phyloP scores from a whole-genome alignment of 768 basidiomycete genomes.

The Hygrocybe coccinea region DNA sequence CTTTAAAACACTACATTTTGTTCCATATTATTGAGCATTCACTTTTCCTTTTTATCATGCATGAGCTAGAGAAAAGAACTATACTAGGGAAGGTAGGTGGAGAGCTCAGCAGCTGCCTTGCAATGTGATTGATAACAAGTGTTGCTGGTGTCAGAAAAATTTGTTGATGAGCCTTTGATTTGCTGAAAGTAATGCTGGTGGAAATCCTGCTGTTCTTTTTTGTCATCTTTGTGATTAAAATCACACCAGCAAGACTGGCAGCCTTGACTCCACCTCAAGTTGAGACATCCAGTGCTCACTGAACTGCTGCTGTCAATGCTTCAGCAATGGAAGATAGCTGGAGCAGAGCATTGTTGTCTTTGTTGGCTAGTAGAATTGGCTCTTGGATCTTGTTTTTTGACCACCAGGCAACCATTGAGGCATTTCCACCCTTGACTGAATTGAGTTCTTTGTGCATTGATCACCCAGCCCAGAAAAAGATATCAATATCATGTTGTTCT shows the following conservation, averaged over 20 bases:
- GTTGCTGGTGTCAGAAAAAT: conserved; percentile 35
- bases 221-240: conserved; percentile 18
- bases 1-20: too few species aligned
- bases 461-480: conserved; percentile 36
- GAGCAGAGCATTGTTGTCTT: neutral
- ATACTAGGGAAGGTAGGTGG: conserved; percentile 21
- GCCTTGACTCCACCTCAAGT: conserved; percentile 23
- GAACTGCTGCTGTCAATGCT: conserved; percentile 20
- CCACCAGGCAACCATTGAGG: conserved; percentile 18
- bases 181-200: conserved; percentile 19
- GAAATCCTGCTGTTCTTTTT: neutral
- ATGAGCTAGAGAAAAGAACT: conserved; percentile 25
- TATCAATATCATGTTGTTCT: conserved; percentile 12
- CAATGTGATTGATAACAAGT: conserved; percentile 32
- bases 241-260: conserved; percentile 22
- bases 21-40: conserved; percentile 33
- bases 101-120: conserved; percentile 23
- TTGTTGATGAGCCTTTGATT: conserved; percentile 12
- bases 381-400: conserved; percentile 2
- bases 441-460: conserved; percentile 39
- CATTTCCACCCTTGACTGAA: conserved; percentile 27
- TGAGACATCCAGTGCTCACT: conserved; percentile 16
- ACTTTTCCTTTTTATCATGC: conserved; percentile 26
- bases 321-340: neutral
- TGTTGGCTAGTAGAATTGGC: conserved; percentile 1